Base-by-base conservation (phyloP, 2,329 filamentous ascomycete species). In the Paraphoma sp. region DNA sequence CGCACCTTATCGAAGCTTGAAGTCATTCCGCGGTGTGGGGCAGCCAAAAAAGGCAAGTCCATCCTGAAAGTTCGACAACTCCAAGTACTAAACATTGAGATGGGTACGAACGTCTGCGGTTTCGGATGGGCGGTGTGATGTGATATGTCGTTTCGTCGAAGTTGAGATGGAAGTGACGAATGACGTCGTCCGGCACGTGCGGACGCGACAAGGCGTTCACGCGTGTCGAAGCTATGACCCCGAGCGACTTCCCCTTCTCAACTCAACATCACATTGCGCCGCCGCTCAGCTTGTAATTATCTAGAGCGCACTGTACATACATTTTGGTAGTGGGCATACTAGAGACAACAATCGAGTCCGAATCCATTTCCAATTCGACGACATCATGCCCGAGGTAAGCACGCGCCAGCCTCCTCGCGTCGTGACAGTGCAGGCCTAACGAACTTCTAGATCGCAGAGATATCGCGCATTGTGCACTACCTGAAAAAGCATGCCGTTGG, bases 391-490 rank as follows among this genome's bases (percentile, higher is more conserved):
- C 61, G 75, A 78, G 72, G 76, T 75, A 60, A 51, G 63, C 45
- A 47, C 54, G 51, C 48, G 41, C 36, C 41, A 44, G 23, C 23
- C 23, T 23, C 23, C 38, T 16, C 54, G 33, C 14, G 31, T 41
- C 46, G 28, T 23, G 28, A 23, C 23, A 56, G 14, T 10, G 45
- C 31, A 5, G 23, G 36, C 53, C 56, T 70, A 42, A 68, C 54
- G 10, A 28, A 23, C 29, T 41, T 30, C 40, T 48, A 83, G 80
- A 82, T 83, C 45, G 80, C 77, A 36, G 81, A 83, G 71, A 90
- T 97, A 64, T 90, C 92, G 17, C 90, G 93, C 43, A 86, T 94
- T 63, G 92, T 96, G 48, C 90, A 97, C 74, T 96, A 89, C 74
- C 86, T 99, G 40, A 88, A 87, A 57, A 88, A 90, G 62, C 86